Percentiles rank a stretch among this genome's conserved stretches.
Conservation (phyloP, 768 basidiomycete species). For the Phanerodontia chrysosporium region DNA sequence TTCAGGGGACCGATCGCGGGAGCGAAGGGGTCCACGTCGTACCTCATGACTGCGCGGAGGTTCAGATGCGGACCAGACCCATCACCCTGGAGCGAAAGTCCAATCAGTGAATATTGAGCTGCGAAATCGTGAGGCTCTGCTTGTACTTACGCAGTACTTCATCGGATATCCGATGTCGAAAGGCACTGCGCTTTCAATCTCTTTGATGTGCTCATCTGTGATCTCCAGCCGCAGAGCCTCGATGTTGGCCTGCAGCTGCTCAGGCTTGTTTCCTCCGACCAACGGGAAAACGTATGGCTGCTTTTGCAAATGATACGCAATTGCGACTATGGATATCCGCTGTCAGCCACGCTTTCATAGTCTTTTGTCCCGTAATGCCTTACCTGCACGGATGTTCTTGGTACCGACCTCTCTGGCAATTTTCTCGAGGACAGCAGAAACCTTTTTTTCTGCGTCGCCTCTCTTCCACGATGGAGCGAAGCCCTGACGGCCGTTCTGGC, state of each 20-base stretch:
- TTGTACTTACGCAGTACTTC: conserved; percentile 25
- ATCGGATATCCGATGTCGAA: conserved; percentile 44
- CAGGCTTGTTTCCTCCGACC: conserved; percentile 45
- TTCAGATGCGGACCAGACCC: neutral
- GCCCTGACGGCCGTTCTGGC: conserved; percentile 35
- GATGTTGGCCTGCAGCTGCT: conserved; percentile 44
- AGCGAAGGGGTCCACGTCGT: neutral
- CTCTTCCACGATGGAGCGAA: conserved; percentile 39
- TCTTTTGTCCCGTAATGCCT: conserved; percentile 9
- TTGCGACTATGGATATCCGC: neutral
- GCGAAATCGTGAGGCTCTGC: neutral
- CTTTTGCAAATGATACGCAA: conserved; percentile 38
- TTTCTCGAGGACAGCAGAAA: conserved; percentile 39
- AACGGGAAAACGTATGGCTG: conserved; percentile 45
- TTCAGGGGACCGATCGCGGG: neutral
- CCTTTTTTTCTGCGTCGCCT: conserved; percentile 41
- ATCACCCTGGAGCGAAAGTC: neutral
- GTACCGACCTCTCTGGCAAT: conserved; percentile 1
- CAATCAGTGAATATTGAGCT: neutral
- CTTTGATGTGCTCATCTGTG: conserved; percentile 38
- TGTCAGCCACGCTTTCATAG: no score
- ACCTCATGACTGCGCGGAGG: neutral
- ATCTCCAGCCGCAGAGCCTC: conserved; percentile 43
- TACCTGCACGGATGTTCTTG: neutral
- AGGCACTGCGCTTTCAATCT: conserved; percentile 35